Base-by-base conservation (phyloP, 1,284 basidiomycete species). In the Ganoderma resinaceum region DNA sequence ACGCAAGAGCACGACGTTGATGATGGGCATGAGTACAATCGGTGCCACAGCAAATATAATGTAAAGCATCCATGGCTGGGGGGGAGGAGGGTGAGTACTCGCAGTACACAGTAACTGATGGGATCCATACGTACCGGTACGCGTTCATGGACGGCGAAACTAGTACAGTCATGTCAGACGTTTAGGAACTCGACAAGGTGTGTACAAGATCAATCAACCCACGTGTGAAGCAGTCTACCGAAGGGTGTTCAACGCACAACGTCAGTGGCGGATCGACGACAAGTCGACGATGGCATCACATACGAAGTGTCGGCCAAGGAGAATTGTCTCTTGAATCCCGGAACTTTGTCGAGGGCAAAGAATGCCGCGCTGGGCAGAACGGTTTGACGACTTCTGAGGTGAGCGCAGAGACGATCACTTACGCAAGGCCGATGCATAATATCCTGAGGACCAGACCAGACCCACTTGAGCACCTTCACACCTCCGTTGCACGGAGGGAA, bases 301-400 rank as follows among this genome's bases (percentile, higher is more conserved):
- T 76, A 93, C 85, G 93, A 90, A 14, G 90, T 90, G 79, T 98
- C 95, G 46, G 85, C 83, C 16, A 97, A 82, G 0, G 94, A 95
- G 80, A 98, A 98, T 66, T 90, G 87, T 65, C 97, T 84, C 74
- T 92, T 88, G 80, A 93, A 97, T 5, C 97, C 97, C 59, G 91
- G 83, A 2, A 95, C 84, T 31, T 85, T 82, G 76, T 95, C 87
- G 20, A 97, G 81, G 9, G 88, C 84, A 76, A 90, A 89, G 77
- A 95, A 91, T 0, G 89, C 74, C 1, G 83, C 86, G 63, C 94
- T 95, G 33, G 4, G 72, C 58, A 52, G 18, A 37, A 26, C 31
- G 29, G 9, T 26, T 60, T 3, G n/a, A 38, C 37, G 20, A 60
- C 58, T n/a, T 20, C 66, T 66, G 58, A 6, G 60, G 42, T 12